These are phyloP conservation scores for Ophiostoma piceae DNA, from an alignment of 2,329 filamentous ascomycete genomes.

Conservation along the genomic window DNA sequence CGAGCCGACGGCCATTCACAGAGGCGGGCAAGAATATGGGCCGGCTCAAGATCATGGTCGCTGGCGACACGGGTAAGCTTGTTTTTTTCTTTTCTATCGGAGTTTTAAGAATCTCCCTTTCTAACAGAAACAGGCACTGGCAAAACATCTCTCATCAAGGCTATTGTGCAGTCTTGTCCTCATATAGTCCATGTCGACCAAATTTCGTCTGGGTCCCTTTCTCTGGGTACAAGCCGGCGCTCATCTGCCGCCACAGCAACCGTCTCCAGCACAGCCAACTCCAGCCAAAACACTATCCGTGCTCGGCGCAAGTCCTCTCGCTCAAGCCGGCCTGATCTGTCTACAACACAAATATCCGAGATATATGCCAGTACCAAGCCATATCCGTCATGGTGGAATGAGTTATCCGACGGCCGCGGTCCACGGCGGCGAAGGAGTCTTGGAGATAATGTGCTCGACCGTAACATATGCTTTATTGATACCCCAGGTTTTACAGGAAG, in stretches of 20 bases:
- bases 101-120: neutral
- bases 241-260: constrained; percentile 23
- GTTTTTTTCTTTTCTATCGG: neutral
- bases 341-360: constrained; percentile 51
- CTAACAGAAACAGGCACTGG: constrained; percentile 58
- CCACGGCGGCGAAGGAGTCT: constrained; percentile 63
- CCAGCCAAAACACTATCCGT: constrained; percentile 25
- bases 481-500: constrained; percentile 60
- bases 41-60: constrained; percentile 80
- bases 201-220: constrained; percentile 34
- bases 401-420: constrained; percentile 59
- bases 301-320: constrained; percentile 24
- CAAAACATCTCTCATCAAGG: constrained; percentile 84
- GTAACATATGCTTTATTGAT: constrained; percentile 92
- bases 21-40: constrained; percentile 78
- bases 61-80: constrained; percentile 50
- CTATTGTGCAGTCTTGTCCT: constrained; percentile 78
- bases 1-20: constrained; percentile 82
- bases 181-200: constrained; percentile 93
- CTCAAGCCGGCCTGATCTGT: constrained; percentile 26
- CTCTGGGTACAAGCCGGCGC: constrained; percentile 26
- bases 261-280: constrained; percentile 14
- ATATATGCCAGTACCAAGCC: constrained; percentile 75
- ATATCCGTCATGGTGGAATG: constrained; percentile 85
- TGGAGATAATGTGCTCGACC: constrained; percentile 73